Percentiles rank a stretch among this genome's conserved stretches.
Conservation (phyloP, 257 asterid species). For the Gardenia jasminoides region DNA sequence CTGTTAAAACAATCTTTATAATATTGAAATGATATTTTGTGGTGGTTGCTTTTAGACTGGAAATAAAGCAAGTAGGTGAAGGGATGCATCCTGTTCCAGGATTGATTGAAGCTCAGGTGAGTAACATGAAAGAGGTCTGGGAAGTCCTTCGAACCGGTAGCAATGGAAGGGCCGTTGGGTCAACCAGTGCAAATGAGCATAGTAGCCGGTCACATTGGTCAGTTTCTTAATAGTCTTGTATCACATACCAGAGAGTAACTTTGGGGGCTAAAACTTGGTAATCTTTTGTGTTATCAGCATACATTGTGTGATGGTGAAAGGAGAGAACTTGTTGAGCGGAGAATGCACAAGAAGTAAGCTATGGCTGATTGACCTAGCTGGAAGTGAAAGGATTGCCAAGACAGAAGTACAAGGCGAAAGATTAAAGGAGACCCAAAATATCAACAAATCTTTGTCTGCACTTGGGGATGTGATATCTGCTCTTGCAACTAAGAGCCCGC, state of each 20-base stretch:
- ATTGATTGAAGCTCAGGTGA: constrained; percentile 77
- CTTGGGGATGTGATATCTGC: constrained; percentile 97
- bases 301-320: constrained; percentile 96
- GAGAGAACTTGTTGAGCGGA: constrained; percentile 74
- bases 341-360: constrained; percentile 92
- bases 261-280: constrained; percentile 14
- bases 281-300: constrained; percentile 47
- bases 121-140: constrained; percentile 81
- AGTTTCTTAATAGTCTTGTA: neutral
- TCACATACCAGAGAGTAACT: neutral
- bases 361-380: constrained; percentile 93
- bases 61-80: constrained; percentile 87
- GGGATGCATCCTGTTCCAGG: constrained; percentile 95
- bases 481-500: constrained; percentile 84
- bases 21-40: neutral
- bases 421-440: constrained; percentile 87
- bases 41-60: constrained; percentile 56
- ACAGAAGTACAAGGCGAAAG: constrained; percentile 93
- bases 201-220: constrained; percentile 99
- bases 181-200: constrained; percentile 85
- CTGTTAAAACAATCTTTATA: neutral
- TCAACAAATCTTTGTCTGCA: constrained; percentile 88
- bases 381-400: constrained; percentile 94
- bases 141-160: constrained; percentile 83
- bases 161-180: constrained; percentile 83